Evolutionary conservation across 306 rosid species (phyloP), one percentile per base, ranked within the genome.

Genomic region (Psophocarpus tetragonolobus): DNA sequence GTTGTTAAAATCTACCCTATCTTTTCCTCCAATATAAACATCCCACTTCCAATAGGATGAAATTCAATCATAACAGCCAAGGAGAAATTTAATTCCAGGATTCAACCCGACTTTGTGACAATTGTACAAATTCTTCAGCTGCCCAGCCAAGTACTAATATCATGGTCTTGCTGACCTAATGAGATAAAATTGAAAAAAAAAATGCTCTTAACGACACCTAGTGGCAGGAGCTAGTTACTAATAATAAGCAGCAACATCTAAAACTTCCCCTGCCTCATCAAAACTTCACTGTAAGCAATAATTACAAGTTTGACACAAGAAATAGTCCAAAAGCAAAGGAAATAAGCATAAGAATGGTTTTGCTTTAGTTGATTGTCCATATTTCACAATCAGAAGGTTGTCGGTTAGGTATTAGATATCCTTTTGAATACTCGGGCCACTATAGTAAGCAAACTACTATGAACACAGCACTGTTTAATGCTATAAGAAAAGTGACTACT

Each of bases 401-500:
- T 3, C 0, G 51, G 80, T 54, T 42, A 44, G 85, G 9, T 62
- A 8, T 26, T 13, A 67, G 48, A 33, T 35, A 36, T 58, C 17
- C 6, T 32, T 47, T 60, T 73, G 75, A 14, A 75, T 12, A 53
- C 50, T 50, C 68, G 73, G 80, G 30, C 27, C 33, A 32, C 65
- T 41, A 32, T 21, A 42, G 26, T 24, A 60, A 61, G 6, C 48
- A 65, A 66, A 13, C 15, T 73, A 77, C 51, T 6, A 30, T 14
- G 11, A 38, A 44, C 74, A 56, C 20, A 67, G 8, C 33, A 36
- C 23, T 33, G 38, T 7, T 56, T 45, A 39, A 66, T 14, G 38
- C 14, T 33, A 39, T 2, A 32, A 74, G 50, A 54, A 26, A 30
- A 10, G 11, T 45, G 21, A 39, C 82, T 86, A 81, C 18, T 84